These are phyloP conservation scores for Asterella californica DNA, from an alignment of 225 moss, liverwort and hornwort genomes.

Conservation along the genomic window DNA sequence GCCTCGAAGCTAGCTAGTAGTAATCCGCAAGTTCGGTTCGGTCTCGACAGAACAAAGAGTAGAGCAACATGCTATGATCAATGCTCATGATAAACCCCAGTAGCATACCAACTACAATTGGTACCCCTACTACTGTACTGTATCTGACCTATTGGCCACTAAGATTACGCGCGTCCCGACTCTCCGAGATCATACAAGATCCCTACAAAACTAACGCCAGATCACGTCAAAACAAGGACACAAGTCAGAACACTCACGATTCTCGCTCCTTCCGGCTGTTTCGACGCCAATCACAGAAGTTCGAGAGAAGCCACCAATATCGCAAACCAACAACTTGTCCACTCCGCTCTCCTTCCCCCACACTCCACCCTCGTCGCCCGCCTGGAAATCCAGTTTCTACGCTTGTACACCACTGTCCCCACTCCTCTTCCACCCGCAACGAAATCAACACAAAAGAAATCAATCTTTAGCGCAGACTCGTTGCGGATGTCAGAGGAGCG, in stretches of 20 bases:
- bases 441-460: not conserved
- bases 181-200: not conserved
- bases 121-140: too few relatives aligned
- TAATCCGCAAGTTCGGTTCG: too few relatives aligned
- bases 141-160: too few relatives aligned
- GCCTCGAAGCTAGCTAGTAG: too few relatives aligned
- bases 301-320: not conserved
- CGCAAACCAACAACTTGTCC: too few relatives aligned
- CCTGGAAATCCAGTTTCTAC: conserved; percentile 1
- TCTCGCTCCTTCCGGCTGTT: not conserved
- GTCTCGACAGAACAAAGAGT: too few relatives aligned
- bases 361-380: not conserved
- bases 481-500: conserved; percentile 21
- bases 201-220: not conserved
- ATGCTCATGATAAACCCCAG: not conserved
- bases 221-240: not conserved
- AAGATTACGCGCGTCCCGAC: not conserved
- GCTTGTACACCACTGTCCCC: conserved; percentile 12
- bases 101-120: not conserved
- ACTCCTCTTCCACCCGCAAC: conserved; percentile 21
- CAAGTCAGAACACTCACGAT: not conserved
- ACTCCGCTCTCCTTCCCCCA: not conserved
- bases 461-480: not conserved
- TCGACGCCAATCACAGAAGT: not conserved
- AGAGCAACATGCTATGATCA: too few relatives aligned